A percentile compares a stretch with the other conserved stretches of the same genome.
Conservation (phyloP, 192 early-diverging fungal genomes). For the Backusella liffmaniae region DNA sequence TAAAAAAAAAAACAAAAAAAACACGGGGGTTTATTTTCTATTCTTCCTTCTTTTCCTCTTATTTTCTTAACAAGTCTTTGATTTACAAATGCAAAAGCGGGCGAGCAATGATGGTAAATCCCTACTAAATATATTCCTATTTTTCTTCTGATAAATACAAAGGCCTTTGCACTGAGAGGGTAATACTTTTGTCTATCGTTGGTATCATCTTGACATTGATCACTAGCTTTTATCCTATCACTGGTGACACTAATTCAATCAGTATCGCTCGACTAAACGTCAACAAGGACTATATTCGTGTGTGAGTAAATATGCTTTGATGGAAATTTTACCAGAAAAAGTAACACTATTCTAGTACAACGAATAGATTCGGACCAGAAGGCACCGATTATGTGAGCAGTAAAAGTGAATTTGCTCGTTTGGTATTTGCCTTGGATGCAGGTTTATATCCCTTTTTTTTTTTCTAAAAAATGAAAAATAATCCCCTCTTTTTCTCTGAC, state of each 20-base stretch:
- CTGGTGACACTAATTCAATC: not conserved
- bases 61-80: not conserved
- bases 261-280: not conserved
- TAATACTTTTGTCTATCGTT: not conserved
- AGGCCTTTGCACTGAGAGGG: not conserved
- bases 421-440: constrained; percentile 66
- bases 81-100: not conserved
- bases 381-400: constrained; percentile 50
- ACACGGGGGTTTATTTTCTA: not conserved
- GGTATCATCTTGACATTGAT: not conserved
- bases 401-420: constrained; percentile 58
- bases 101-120: not conserved
- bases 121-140: not conserved
- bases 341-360: constrained; percentile 25
- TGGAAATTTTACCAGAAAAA: not conserved
- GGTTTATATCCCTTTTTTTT: constrained; percentile 44
- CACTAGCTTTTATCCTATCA: not conserved
- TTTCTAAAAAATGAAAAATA: not conserved
- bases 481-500: not conserved
- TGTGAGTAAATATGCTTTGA: not conserved
- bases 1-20: not conserved
- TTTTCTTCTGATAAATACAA: not conserved
- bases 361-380: constrained; percentile 50
- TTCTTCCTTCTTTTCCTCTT: not conserved
- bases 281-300: not conserved